Conservation (phyloP, 371 early-diverging fungal genomes). For the Rhizopus arrhizus region DNA sequence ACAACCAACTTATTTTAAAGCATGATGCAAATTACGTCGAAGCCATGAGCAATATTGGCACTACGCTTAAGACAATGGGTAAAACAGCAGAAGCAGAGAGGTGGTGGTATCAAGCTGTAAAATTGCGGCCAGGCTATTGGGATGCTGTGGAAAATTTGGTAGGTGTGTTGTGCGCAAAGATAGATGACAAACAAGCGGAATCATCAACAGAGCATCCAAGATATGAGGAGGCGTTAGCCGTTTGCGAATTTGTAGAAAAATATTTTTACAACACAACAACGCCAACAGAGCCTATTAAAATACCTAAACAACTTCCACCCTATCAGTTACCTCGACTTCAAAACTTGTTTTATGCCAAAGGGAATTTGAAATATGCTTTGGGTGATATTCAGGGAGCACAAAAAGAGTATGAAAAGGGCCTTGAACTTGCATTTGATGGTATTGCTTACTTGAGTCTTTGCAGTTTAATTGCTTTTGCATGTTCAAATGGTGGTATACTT, state of each 20-base stretch:
- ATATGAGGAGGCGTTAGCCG: conserved; percentile 76
- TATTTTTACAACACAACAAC: conserved; percentile 47
- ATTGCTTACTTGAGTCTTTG: conserved; percentile 59
- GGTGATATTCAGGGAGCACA: conserved; percentile 75
- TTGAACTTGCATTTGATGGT: conserved; percentile 80
- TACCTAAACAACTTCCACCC: conserved; percentile 47
- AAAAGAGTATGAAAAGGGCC: conserved; percentile 76
- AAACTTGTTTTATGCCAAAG: conserved; percentile 84
- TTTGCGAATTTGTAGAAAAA: conserved; percentile 80
- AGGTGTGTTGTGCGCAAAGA: conserved; percentile 71
- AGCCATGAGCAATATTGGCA: conserved; percentile 91
- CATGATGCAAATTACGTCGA: conserved; percentile 86
- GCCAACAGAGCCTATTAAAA: conserved; percentile 18
- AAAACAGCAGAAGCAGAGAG: conserved; percentile 74
- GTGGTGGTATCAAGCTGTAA: conserved; percentile 87
- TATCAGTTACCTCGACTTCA: conserved; percentile 72
- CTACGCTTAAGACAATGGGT: conserved; percentile 82
- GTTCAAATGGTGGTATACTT: conserved; percentile 24
- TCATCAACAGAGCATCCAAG: conserved; percentile 49
- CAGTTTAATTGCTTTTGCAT: conserved; percentile 45
- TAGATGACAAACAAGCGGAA: conserved; percentile 2
- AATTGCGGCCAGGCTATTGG: conserved; percentile 88
- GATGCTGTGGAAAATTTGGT: conserved; percentile 90
- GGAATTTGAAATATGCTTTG: conserved; percentile 77
- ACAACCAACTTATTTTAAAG: conserved; percentile 79